Evolutionary conservation across 768 basidiomycete genomes (phyloP), one percentile per base, ranked within the genome.

Genomic region (Lentinula edodes): DNA sequence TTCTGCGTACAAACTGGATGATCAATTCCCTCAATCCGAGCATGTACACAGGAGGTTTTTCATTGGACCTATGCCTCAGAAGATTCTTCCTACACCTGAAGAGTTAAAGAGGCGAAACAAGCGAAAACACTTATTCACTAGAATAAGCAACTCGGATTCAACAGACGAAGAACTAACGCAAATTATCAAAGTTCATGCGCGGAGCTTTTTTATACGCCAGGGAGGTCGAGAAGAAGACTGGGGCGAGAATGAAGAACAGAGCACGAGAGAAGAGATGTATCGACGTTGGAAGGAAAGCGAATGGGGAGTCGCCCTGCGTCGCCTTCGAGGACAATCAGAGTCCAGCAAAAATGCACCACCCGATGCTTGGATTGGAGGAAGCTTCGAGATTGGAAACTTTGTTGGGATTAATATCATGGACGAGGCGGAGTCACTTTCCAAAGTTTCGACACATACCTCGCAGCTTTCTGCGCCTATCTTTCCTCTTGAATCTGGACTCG

Each of bases 311-410:
- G 68, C 79, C 46, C 75, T 80, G 71, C 48, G 35, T 36, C 55
- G 32, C 8, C 58, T 59, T 48, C 45, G 58, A 41, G 45, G 58
- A 15, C 32, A 42, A 7, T 42, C 39, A 20, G 34, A 51, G 16
- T 32, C 38, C 23, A 28, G 72, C 67, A 36, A 73, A 69, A 28
- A 76, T 73, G 54, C 64, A 71, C 28, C 63, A 66, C 20, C 63
- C 64, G 38, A 69, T 13, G 76, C 73, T 20, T 92, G 89, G 89
- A 80, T 89, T 34, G 90, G 91, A 32, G 78, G 78, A 23, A 90
- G 85, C 62, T 93, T 93, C 64, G 88, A 91, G 67, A 77, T 93
- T 41, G 91, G 91, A 2, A 80, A 80, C n/a, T 80, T 93, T 63
- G 75, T 92, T 41, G 91, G 90, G 10, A 79, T 91, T 55, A 81